These are phyloP conservation scores for Skeletonema marinoi DNA, from an alignment of 108 stramenopile species.

Conservation along the genomic window DNA sequence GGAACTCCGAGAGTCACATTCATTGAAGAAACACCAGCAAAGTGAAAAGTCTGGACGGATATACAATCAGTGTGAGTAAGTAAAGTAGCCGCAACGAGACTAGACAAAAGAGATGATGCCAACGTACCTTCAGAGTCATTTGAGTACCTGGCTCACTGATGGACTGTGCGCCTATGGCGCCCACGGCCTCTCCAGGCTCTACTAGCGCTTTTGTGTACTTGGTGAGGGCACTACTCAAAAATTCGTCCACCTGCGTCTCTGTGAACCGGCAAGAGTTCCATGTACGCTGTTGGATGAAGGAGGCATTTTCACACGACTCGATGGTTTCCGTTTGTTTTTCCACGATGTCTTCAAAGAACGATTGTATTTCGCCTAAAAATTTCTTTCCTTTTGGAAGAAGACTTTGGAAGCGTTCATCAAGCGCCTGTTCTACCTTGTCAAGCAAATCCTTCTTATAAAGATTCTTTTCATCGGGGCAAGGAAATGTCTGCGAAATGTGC, in stretches of 20 bases:
- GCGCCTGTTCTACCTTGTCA: conserved; percentile 45
- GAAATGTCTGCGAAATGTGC: conserved; percentile 57
- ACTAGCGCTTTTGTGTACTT: conserved; percentile 82
- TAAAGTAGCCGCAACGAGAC: conserved; percentile 34
- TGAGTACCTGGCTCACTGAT: conserved; percentile 98
- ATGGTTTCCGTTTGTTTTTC: conserved; percentile 55
- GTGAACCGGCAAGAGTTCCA: conserved; percentile 86
- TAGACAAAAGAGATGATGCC: neutral
- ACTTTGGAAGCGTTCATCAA: conserved; percentile 61
- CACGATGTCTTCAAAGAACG: conserved; percentile 64
- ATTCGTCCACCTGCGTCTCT: conserved; percentile 67
- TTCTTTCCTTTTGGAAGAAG: conserved; percentile 72
- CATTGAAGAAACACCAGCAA: conserved; percentile 99
- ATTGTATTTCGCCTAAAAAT: conserved; percentile 71
- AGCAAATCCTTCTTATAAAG: conserved; percentile 57
- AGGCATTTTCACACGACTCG: conserved; percentile 13
- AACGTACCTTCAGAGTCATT: conserved; percentile 90
- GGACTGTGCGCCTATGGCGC: conserved; percentile 97
- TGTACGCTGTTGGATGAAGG: conserved; percentile 35
- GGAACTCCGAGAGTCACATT: conserved; percentile 99
- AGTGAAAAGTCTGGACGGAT: conserved; percentile 89
- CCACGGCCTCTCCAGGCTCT: conserved; percentile 96
- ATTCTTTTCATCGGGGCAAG: conserved; percentile 60
- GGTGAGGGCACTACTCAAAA: conserved; percentile 69
- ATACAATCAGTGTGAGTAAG: neutral